Conservation (phyloP, 2,329 filamentous ascomycete species). For the Aotearoamyces nothofagi region DNA sequence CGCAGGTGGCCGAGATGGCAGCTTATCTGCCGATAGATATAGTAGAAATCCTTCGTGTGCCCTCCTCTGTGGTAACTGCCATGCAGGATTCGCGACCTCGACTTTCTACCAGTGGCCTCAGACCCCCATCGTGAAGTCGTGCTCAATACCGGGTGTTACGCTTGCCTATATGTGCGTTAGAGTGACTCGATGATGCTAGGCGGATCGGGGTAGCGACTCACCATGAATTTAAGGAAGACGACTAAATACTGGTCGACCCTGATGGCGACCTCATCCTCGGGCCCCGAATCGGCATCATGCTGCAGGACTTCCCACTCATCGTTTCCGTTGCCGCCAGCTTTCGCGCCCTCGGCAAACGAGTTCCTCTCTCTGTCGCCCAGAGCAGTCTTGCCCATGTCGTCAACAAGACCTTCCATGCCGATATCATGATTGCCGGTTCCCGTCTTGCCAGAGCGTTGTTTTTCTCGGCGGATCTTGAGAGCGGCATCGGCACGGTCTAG, state of each 20-base stretch:
- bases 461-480: conserved; percentile 74
- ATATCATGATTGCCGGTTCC: conserved; percentile 25
- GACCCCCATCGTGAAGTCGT: conserved; percentile 94
- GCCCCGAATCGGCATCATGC: conserved; percentile 39
- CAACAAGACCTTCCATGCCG: conserved; percentile 76
- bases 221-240: conserved; percentile 68
- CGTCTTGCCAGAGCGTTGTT: conserved; percentile 49
- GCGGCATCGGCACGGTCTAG: conserved; percentile 91
- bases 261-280: conserved; percentile 65
- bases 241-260: conserved; percentile 81
- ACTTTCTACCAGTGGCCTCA: too few species aligned
- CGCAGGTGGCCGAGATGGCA: too few species aligned
- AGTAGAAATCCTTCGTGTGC: too few species aligned
- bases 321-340: conserved; percentile 31
- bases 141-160: conserved; percentile 92
- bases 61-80: too few species aligned
- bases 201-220: too few species aligned
- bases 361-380: conserved; percentile 35
- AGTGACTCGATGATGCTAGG: too few species aligned
- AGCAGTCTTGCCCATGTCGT: conserved; percentile 53
- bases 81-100: too few species aligned
- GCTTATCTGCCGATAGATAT: too few species aligned
- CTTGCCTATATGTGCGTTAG: conserved; percentile 75
- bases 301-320: conserved; percentile 54
- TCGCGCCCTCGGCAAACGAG: conserved; percentile 23